Conservation (phyloP, 208 protist species). For the Acanthamoeba healyi region DNA sequence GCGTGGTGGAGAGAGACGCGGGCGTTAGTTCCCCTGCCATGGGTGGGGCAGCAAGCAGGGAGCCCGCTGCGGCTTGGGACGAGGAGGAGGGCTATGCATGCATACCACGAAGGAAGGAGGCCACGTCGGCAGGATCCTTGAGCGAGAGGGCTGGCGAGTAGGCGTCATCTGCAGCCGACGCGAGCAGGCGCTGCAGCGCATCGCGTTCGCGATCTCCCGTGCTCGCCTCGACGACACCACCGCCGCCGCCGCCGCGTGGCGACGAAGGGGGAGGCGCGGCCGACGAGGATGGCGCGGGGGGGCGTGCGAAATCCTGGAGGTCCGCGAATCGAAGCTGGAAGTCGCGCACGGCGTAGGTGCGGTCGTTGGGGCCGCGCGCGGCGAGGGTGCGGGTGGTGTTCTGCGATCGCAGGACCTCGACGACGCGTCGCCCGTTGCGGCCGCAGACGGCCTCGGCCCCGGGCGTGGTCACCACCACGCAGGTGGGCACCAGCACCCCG, state of each 20-base stretch:
- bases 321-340: constrained; percentile 51
- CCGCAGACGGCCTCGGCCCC: constrained; percentile 34
- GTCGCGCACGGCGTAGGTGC: not conserved
- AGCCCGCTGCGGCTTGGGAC: no score
- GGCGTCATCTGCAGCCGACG: not conserved
- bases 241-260: not conserved
- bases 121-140: constrained; percentile 7
- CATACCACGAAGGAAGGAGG: constrained; percentile 9
- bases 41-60: no score
- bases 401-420: constrained; percentile 29
- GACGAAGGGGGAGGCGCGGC: not conserved
- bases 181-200: not conserved
- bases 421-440: constrained; percentile 10
- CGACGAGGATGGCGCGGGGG: not conserved
- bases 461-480: constrained; percentile 8
- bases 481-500: constrained; percentile 1
- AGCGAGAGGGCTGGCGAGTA: not conserved
- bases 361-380: constrained; percentile 19
- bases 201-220: not conserved
- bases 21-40: not conserved
- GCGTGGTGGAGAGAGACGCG: not conserved
- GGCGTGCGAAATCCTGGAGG: constrained; percentile 5
- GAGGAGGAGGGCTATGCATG: not conserved
- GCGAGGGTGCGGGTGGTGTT: constrained; percentile 18
- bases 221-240: not conserved